These are phyloP conservation scores for Gliomastix tumulicola DNA, from an alignment of 2,329 filamentous ascomycete species.

Conservation along the genomic window DNA sequence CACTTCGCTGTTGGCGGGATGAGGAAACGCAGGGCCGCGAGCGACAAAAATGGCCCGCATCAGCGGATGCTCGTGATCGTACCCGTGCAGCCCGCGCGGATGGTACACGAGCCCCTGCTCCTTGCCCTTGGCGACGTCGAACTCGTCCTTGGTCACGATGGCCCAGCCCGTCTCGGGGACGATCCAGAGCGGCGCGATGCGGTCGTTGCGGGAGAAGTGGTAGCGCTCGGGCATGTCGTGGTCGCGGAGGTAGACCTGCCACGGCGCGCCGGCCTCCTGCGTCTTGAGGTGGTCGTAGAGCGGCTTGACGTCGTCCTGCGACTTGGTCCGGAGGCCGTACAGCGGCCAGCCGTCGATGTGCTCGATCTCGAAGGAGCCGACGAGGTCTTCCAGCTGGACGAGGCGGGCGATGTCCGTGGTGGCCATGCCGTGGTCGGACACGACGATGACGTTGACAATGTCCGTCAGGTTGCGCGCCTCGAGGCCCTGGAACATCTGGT, in stretches of 20 bases:
- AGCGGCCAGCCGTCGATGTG: slow-evolving; percentile 93
- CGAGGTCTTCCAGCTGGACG: slow-evolving; percentile 82
- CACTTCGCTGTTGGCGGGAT: slow-evolving; percentile 71
- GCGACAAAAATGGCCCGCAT: slow-evolving; percentile 97
- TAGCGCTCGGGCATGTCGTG: slow-evolving; percentile 87
- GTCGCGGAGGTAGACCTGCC: slow-evolving; percentile 83
- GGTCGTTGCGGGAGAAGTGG: slow-evolving; percentile 80
- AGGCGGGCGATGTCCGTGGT: slow-evolving; percentile 76
- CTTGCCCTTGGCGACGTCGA: slow-evolving; percentile 61
- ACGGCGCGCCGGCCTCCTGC: slow-evolving; percentile 54
- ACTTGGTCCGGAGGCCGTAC: slow-evolving; percentile 77
- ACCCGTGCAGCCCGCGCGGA: slow-evolving; percentile 83
- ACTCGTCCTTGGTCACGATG: slow-evolving; percentile 73
- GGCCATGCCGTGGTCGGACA: slow-evolving; percentile 98
- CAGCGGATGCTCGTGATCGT: slow-evolving; percentile 87
- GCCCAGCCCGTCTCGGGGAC: slow-evolving; percentile 91
- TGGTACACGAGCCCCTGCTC: slow-evolving; percentile 62
- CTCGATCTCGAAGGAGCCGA: slow-evolving; percentile 70
- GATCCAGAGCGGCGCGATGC: slow-evolving; percentile 93
- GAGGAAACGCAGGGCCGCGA: slow-evolving; percentile 84
- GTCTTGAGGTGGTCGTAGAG: slow-evolving; percentile 61
- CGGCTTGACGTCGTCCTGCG: slow-evolving; percentile 55
- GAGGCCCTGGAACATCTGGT: slow-evolving; percentile 66
- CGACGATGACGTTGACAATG: slow-evolving; percentile 91
- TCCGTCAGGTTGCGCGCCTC: slow-evolving; percentile 75